These are phyloP conservation scores for Tylopilus cervinicoccineus DNA, from an alignment of 768 basidiomycete species.

Conservation along the genomic window DNA sequence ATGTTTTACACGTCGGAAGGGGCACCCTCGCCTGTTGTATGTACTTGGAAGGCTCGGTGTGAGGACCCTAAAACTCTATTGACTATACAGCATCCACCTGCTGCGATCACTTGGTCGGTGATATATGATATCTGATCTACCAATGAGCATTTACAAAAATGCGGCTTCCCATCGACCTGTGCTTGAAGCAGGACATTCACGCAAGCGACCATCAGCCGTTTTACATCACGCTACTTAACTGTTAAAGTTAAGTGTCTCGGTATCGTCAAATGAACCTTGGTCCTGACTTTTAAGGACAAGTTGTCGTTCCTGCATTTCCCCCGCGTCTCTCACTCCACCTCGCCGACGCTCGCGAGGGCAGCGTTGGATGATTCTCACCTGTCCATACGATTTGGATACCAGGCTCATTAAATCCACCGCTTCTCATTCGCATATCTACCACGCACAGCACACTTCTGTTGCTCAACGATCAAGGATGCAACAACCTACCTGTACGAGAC, in stretches of 20 bases:
- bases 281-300: slow-evolving; percentile 30
- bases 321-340: slow-evolving; percentile 7
- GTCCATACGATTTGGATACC: slow-evolving; percentile 16
- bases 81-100: slow-evolving; percentile 10
- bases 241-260: slow-evolving; percentile 28
- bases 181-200: slow-evolving; percentile 9
- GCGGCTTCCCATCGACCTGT: slow-evolving; percentile 16
- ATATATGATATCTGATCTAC: slow-evolving; percentile 14
- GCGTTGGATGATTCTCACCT: slow-evolving; percentile 27
- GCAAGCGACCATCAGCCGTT: slow-evolving; percentile 30
- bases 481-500: slow-evolving; percentile 59
- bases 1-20: too few relatives aligned
- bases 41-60: slow-evolving; percentile 4
- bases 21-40: not conserved
- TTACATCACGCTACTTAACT: slow-evolving; percentile 29
- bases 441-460: slow-evolving; percentile 11
- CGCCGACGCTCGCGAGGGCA: slow-evolving; percentile 16
- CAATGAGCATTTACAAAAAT: slow-evolving; percentile 16
- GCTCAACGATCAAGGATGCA: slow-evolving; percentile 43
- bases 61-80: slow-evolving; percentile 32
- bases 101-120: slow-evolving; percentile 15
- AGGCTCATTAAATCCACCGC: slow-evolving; percentile 27
- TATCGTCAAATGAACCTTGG: slow-evolving; percentile 17
- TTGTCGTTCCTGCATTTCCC: slow-evolving; percentile 10
- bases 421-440: slow-evolving; percentile 20